Evolutionary conservation across 2,329 filamentous ascomycete species (phyloP), one percentile per base, ranked within the genome.

Genomic region (Talaromyces albobiverticillius): DNA sequence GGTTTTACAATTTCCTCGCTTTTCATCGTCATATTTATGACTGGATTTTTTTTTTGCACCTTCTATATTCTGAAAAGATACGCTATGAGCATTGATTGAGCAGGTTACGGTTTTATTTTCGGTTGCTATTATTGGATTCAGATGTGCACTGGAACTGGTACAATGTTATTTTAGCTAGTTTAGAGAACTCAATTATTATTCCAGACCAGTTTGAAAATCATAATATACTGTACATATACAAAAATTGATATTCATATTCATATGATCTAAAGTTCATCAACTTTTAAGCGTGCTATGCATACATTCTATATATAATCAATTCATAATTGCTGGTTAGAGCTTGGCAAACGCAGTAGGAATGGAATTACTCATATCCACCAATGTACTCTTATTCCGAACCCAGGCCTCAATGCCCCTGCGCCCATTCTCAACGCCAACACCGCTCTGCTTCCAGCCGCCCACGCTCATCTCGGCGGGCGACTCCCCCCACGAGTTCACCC

Each of bases 401-500:
- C 91, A 96, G 3, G 88, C 87, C 70, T 88, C 86, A 51, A 96
- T 79, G 0, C 90, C 90, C 63, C 82, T 83, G 55, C 84, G 79
- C 3, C 90, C 91, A 69, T 96, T 96, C 78, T 95, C 90, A 1
- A 95, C 85, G 0, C 90, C 90, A 9, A 95, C 75, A 31, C 91
- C 91, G 67, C 90, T 95, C 79, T 88, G 81, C 77, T 95, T 95
- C 91, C 90, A 95, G 0, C 90, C 90, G 9, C 90, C 90, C 0
- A 95, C 90, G 2, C 88, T 87, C 91, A 95, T 95, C 77, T 95
- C 90, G 0, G 91, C 89, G 0, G 90, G 90, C 46, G 82, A 87
- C 75, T 95, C 90, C n/a, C 91, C 90, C 91, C 91, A 95, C 0
- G 89, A 91, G 70, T 95, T 95, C 50, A 95, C 80, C 90, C 90